Evolutionary conservation across 1,284 basidiomycete species (phyloP), one percentile per base, ranked within the genome.

Genomic region (Inonotus hispidus): DNA sequence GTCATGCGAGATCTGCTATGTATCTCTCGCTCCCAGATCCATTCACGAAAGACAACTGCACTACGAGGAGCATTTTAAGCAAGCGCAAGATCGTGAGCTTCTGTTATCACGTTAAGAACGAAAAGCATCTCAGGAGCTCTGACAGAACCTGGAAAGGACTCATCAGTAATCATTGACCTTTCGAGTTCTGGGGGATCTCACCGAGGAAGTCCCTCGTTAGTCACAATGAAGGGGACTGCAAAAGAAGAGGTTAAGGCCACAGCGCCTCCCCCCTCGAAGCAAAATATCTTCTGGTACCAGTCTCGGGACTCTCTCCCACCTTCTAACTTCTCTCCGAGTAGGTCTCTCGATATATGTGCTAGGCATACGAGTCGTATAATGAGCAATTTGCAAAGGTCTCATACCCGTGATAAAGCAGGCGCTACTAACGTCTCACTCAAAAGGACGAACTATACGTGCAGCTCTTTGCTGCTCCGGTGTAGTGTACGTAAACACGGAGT

Each of bases 251-350:
- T 19, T 25, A 62, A 55, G 19, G 19, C 37, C 2, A 23, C 29
- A 39, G 29, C 35, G 35, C 23, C 38, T 2, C 41, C 23, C 7
- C n/a, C 16, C 37, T 41, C 37, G 14, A 62, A 62, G 37, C 56
- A 76, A 38, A 87, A 88, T 65, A 57, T 74, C 1, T 92, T 90
- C 69, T 92, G 89, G 90, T 74, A 84, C 70, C 71, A 81, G 11
- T 66, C 79, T 4, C 74, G 75, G 60, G 63, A 69, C 1, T 69
- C 62, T 1, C 63, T 73, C 1, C 85, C 87, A n/a, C 92, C 92
- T 0, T 62, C 66, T 3, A 92, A 90, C 68, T 87, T 82, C 68
- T 84, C 83, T 0, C 91, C 92, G 60, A 87, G 91, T 90, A 69
- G 50, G 72, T 63, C 46, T 25, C 21, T 25, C 8, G 8, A 14